Percentiles rank a stretch among this genome's conserved stretches.
Evolutionary conservation across 345 rosid genomes (phyloP).

Genomic region (Lumnitzera littorea): DNA sequence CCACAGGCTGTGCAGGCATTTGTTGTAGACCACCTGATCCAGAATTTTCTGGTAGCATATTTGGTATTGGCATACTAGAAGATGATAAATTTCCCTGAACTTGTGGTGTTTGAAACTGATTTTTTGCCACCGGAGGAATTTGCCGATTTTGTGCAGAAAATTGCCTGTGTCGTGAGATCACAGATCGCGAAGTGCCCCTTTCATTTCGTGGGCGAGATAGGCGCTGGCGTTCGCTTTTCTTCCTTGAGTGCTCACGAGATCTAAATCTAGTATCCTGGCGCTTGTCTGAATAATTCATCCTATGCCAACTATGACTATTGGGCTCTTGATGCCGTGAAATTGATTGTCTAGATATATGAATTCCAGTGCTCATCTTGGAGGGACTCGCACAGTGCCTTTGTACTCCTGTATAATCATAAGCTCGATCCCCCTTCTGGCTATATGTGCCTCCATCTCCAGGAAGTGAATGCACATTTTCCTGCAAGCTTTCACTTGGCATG

Average conservation of each 20-base stretch:
- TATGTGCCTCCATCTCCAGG: slow-evolving; percentile 21
- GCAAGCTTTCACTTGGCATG: slow-evolving; percentile 21
- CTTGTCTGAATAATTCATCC: slow-evolving; percentile 27
- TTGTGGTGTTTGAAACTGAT: slow-evolving; percentile 20
- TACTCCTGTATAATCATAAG: slow-evolving; percentile 33
- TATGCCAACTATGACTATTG: slow-evolving; percentile 25
- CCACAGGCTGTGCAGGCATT: slow-evolving; percentile 20
- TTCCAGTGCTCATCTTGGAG: too few relatives aligned
- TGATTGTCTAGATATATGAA: background rate
- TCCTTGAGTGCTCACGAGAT: slow-evolving; percentile 36
- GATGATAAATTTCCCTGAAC: slow-evolving; percentile 12
- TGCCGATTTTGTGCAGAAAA: slow-evolving; percentile 16
- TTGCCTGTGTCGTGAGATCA: slow-evolving; percentile 11
- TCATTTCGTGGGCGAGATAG: slow-evolving; percentile 30
- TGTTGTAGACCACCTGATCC: slow-evolving; percentile 27
- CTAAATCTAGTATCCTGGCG: slow-evolving; percentile 38
- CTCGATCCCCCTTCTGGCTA: slow-evolving; percentile 23
- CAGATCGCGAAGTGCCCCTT: slow-evolving; percentile 16
- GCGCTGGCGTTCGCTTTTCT: slow-evolving; percentile 25
- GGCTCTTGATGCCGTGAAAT: slow-evolving; percentile 13
- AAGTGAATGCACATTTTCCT: slow-evolving; percentile 16
- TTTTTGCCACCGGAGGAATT: slow-evolving; percentile 20
- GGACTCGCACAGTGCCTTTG: slow-evolving; percentile 10
- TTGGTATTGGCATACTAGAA: slow-evolving; percentile 30
- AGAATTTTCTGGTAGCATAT: slow-evolving; percentile 32